These are phyloP conservation scores for Diaporthe batatas DNA, from an alignment of 2,329 filamentous ascomycete species.

Conservation along the genomic window DNA sequence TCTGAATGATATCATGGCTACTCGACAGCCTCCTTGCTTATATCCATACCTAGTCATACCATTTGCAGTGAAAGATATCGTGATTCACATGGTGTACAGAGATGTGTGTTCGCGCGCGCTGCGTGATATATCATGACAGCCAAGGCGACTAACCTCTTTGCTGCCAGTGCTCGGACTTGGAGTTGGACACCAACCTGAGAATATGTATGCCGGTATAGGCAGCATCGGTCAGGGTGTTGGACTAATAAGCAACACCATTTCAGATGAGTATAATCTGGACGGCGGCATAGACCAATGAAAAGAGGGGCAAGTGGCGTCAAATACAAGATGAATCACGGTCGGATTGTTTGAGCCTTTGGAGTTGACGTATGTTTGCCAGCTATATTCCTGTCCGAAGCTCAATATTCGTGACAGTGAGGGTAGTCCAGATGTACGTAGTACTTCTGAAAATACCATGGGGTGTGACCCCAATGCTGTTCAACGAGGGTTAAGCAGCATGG, in stretches of 20 bases:
- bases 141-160: not conserved
- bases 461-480: constrained; percentile 1
- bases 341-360: not conserved
- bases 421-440: not conserved
- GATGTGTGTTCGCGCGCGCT: too few relatives aligned
- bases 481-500: constrained; percentile 18
- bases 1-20: constrained; percentile 24
- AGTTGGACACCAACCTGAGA: not conserved
- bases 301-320: too few relatives aligned
- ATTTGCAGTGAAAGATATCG: not conserved
- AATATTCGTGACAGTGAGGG: constrained; percentile 6
- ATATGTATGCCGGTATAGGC: too few relatives aligned
- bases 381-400: constrained; percentile 6
- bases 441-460: not conserved
- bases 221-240: not conserved
- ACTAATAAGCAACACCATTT: too few relatives aligned
- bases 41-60: not conserved
- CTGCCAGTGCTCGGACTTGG: not conserved
- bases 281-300: not conserved
- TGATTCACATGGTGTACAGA: not conserved
- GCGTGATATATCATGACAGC: not conserved
- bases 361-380: not conserved
- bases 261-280: not conserved
- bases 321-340: too few relatives aligned
- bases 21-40: constrained; percentile 5